Evolutionary conservation across 768 basidiomycete species (phyloP), one percentile per base, ranked within the genome.

Genomic region (Tylopilus rubrobrunneus): DNA sequence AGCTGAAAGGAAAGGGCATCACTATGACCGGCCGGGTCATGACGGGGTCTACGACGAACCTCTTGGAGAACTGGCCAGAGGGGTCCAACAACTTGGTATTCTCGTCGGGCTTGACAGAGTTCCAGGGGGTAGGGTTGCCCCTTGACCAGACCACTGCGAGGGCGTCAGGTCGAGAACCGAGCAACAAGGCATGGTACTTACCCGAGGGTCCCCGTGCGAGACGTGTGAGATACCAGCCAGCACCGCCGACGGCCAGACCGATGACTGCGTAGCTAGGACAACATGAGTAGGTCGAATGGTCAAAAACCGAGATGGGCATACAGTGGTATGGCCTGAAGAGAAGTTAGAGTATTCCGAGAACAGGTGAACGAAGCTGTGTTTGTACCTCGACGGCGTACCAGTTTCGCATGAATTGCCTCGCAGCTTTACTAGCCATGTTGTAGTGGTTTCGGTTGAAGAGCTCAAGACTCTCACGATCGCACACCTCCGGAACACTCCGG

Each of bases 61-160:
- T 82, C 76, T 84, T 86, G 8, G 85, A 78, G 61, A 92, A 90
- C 61, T 82, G 85, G 67, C 87, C 84, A 74, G 85, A 83, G 37
- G 89, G 80, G 42, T 78, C 68, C 66, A 83, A 62, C 55, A 92
- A 42, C 73, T 92, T 92, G 49, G 80, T 88, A 59, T 81, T 81
- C 71, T 93, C 84, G 64, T 86, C 77, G 37, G 78, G 84, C 67
- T 88, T 78, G 67, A 93, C 79, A 52, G 81, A 78, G 72, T 90
- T 89, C 89, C 89, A 94, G n/a, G 92, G 92, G 21, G 84, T 85
- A 34, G 91, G 91, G 78, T 95, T 94, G 68, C 65, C 69, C 69
- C 74, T 80, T 62, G 83, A 78, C 84, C 83, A 85, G 53, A 84
- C 68, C 51, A 83, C 81, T 82, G 31, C 21, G 33, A 39, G 2